Evolutionary conservation across 352 stramenopile species (phyloP), one percentile per base, ranked within the genome.

Genomic region (Globisporangium mamillatum): DNA sequence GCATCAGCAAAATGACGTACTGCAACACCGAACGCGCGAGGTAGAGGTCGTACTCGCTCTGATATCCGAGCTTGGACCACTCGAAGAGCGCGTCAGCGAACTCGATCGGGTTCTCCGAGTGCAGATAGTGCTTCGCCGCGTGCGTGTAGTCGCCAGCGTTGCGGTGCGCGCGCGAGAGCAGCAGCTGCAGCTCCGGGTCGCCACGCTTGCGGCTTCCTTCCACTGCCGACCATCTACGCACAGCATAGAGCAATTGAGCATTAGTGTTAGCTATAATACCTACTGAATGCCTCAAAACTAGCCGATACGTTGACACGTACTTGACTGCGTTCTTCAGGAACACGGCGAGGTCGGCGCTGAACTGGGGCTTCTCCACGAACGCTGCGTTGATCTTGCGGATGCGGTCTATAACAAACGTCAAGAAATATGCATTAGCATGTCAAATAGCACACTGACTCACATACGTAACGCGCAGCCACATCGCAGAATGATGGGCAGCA

Each of bases 311-410:
- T 53, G 24, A 48, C 18, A 73, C 80, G 54, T 60, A 93, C 77
- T 93, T 93, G 75, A 95, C 88, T 9, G 88, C 86, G 53, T 88
- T 79, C 78, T 91, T 91, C 55, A 95, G 81, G 24, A 95, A 79
- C 0, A 84, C 69, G 0, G 82, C 78, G 52, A 92, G 73, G 46
- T 94, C 86, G 27, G 80, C 76, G 58, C 81, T 90, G 67, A 84
- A 94, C 65, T 88, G 74, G 41, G 84, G 81, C 73, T 94, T 90
- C 25, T 41, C 46, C n/a, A 71, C 38, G 65, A 94, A 94, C 48
- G 80, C 81, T 0, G 70, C 77, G 44, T 81, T 78, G 70, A 94
- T 89, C 64, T 87, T 70, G 14, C 81, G 84, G 48, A 94, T 80
- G 20, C 74, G 80, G 14, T 83, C 74, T 77, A 56, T 12, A 63